phyloP scores from a whole-genome alignment of 768 basidiomycete genomes.

The Calocybe gangraenosa region DNA sequence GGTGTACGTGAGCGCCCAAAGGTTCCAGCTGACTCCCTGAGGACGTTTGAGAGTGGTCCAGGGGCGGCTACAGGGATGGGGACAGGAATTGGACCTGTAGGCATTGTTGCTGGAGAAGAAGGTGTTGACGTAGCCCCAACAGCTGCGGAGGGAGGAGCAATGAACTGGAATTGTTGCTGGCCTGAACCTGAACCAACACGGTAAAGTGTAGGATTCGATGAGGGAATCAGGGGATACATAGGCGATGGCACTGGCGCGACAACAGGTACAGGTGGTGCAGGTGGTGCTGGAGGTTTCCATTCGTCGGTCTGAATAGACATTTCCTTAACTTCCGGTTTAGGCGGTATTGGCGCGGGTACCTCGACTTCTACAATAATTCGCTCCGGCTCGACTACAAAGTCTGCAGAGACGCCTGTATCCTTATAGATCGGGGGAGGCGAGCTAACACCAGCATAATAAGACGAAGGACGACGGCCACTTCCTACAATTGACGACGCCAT shows the following conservation, averaged over 20 bases:
- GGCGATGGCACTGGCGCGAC: constrained; percentile 28
- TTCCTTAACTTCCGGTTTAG: constrained; percentile 67
- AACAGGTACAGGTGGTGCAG: constrained; percentile 23
- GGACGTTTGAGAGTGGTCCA: constrained; percentile 26
- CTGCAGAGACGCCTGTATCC: constrained; percentile 37
- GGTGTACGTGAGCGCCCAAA: constrained; percentile 50
- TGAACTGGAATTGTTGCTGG: constrained; percentile 59
- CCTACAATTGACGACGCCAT: constrained; percentile 22
- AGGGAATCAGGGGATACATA: constrained; percentile 24
- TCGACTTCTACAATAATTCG: constrained; percentile 24
- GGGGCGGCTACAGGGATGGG: constrained; percentile 34
- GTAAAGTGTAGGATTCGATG: constrained; percentile 41
- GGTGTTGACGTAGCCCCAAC: constrained; percentile 15
- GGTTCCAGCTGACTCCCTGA: constrained; percentile 51
- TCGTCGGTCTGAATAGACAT: constrained; percentile 80
- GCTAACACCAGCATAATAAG: constrained; percentile 26
- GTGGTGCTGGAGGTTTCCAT: constrained; percentile 48
- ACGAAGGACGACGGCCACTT: constrained; percentile 25
- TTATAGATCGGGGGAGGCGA: constrained; percentile 44
- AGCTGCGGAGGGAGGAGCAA: constrained; percentile 46
- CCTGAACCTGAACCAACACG: constrained; percentile 46
- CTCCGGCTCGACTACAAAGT: constrained; percentile 32
- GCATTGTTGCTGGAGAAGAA: constrained; percentile 26
- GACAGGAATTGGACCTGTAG: constrained; percentile 26
- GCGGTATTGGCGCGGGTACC: constrained; percentile 28